Base-by-base conservation (phyloP, 108 stramenopile genomes). In the Fragilaria crotonensis region DNA sequence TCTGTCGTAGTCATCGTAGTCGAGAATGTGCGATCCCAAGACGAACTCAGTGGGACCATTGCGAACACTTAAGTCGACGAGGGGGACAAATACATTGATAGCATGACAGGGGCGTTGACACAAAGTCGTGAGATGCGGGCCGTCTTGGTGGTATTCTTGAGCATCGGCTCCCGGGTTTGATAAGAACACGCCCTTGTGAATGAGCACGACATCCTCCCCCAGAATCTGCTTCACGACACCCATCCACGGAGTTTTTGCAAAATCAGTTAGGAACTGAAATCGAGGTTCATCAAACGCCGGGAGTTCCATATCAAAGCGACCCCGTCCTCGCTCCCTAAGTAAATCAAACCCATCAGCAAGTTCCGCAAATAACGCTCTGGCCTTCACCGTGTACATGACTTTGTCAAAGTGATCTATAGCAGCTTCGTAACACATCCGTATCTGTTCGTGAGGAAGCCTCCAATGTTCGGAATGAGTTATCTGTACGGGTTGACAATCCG, bases 1-100 rank as follows among this genome's bases (percentile, higher is more conserved):
- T 11, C 75, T 75, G 7, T 75, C 72, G 50, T 65, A 86, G 26
- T 75, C 82, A 48, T 89, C 91, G 64, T 83, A 66, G 20, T 75
- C 87, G 33, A 93, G 72, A 60, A 84, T 76, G 71, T 94, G 93
- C 33, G 78, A 78, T 2, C 93, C 93, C 26, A 89, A 59, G 30
- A 81, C 76, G 61, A 94, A 94, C 63, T 94, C 89, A 5, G 93
- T 94, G 9, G 87, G 85, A 9, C 93, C 93, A 54, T 89, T 86
- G 5, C 73, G 61, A 5, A 51, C 64, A 31, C 63, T 70, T 22
- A 84, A 56, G 62, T 94, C 93, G 5, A 94, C 76, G 31, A 94
- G 62, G 1, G 93, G 93, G 25, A 91, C 78, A 65, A 94, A 94
- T 19, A 94, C 93, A 71, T 94, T 94, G 18, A 94, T 76, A 11